Evolutionary conservation across 441 rosid species (phyloP), one percentile per base, ranked within the genome.

Genomic region (Iberis amara): DNA sequence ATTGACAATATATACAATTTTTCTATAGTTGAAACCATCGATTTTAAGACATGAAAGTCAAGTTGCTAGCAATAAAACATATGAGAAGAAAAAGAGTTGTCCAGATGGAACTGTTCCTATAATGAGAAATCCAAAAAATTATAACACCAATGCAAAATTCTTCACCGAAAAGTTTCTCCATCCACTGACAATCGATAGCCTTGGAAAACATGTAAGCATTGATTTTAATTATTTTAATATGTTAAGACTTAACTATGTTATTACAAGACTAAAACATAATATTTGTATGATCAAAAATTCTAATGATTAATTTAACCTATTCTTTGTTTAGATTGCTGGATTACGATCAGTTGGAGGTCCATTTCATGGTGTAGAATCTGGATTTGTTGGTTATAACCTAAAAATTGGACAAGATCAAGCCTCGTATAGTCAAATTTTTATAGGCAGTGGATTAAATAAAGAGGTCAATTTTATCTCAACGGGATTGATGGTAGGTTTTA

Each of bases 181-280:
- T 53, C 24, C 38, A 4, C 27, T 39, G 14, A 3, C 38, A 28
- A 0, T 3, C 5, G 47, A 39, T 39, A 53, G 38, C 15, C 47
- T 47, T 10, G 38, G 58, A 53, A 53, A 44, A n/a, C 60, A 55
- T 55, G 60, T 55, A 55, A 55, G 4, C 47, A 39, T 31, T 31
- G 30, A 3, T 26, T 26, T 6, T 26, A 26, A 26, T 26, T 26
- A 26, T 3, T 26, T 6, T 26, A 26, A 26, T 18, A 18, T 18
- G 21, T 18, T 18, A 18, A 18, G 21, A 18, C 21, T 18, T 18
- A 18, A 18, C 21, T 18, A 18, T 18, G 21, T 18, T 18, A 18
- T 18, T 18, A 18, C 21, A 18, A 18, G 21, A 26, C 35, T 6
- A 6, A 8, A 7, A 31, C 3, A 7, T 31, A 31, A 31, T 31